Evolutionary conservation across 2,329 filamentous ascomycete genomes (phyloP).

Genomic region (Talaromyces marneffei): DNA sequence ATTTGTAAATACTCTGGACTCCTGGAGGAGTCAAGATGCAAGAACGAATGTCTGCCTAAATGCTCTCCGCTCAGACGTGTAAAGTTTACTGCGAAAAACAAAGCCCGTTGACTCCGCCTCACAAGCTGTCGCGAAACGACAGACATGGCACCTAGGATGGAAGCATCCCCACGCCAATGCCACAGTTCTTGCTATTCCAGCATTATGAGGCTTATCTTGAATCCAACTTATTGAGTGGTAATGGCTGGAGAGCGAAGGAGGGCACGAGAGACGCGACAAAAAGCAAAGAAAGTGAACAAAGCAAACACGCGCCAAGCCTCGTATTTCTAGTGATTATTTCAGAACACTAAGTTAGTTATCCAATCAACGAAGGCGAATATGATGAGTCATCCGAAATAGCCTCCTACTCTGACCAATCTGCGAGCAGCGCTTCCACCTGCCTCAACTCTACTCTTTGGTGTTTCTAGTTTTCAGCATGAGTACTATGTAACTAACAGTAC

Average conservation of each 20-base stretch:
- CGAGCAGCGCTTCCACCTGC: no score
- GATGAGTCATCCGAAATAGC: no score
- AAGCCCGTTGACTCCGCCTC: neutral
- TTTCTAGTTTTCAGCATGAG: no score
- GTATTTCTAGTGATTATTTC: no score
- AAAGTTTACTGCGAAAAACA: neutral
- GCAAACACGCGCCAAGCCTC: neutral
- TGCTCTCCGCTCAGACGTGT: neutral
- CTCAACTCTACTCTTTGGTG: no score
- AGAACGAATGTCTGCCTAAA: neutral
- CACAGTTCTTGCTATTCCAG: neutral
- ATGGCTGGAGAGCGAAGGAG: neutral
- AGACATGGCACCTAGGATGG: neutral
- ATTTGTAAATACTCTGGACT: neutral
- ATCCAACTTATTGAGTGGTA: neutral
- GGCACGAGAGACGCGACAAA: neutral
- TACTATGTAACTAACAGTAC: no score
- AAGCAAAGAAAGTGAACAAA: neutral
- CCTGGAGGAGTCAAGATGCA: neutral
- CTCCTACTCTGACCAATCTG: no score
- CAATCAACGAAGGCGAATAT: no score
- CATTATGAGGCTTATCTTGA: neutral
- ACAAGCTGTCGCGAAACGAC: neutral
- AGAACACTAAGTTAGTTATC: no score
- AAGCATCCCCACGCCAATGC: neutral